These are phyloP conservation scores for Fusarium sp. DNA, from an alignment of 2,329 filamentous ascomycete genomes.

Conservation along the genomic window DNA sequence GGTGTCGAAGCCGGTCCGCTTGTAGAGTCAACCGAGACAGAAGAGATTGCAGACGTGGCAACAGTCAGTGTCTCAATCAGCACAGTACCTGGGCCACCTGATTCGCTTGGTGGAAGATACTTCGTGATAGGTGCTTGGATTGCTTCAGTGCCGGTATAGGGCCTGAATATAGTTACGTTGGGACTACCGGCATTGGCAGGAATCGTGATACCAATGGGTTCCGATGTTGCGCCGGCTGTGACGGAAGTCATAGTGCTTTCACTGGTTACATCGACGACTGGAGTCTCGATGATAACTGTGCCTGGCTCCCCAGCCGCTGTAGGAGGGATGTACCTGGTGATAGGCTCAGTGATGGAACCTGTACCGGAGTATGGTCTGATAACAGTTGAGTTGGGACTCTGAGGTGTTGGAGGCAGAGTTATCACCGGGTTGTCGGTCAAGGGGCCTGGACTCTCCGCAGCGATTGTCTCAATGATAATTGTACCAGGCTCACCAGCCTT, in stretches of 20 bases:
- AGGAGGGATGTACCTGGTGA: conserved; percentile 8
- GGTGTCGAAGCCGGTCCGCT: conserved; percentile 6
- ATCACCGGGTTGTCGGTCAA: background rate
- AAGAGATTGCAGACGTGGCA: background rate
- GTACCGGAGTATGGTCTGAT: conserved; percentile 16
- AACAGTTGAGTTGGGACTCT: conserved; percentile 15
- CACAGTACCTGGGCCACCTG: conserved; percentile 2
- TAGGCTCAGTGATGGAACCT: conserved; percentile 6
- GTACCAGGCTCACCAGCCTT: no score
- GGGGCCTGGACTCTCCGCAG: background rate
- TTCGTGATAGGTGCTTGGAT: background rate
- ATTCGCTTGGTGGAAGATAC: background rate
- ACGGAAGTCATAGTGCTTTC: background rate
- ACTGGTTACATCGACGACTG: background rate
- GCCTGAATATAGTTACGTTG: background rate
- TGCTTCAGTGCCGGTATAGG: background rate
- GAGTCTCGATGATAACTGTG: conserved; percentile 15
- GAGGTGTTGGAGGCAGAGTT: conserved; percentile 5
- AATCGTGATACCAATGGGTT: conserved; percentile 3
- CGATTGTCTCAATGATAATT: conserved; percentile 13
- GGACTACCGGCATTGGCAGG: conserved; percentile 5
- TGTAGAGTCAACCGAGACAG: background rate
- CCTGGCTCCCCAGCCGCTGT: conserved; percentile 8
- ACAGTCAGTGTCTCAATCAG: conserved; percentile 7
- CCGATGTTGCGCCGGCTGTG: background rate